These are phyloP conservation scores for Pestalotiopsis sp. DNA, from an alignment of 2,329 filamentous ascomycete species.

Conservation along the genomic window DNA sequence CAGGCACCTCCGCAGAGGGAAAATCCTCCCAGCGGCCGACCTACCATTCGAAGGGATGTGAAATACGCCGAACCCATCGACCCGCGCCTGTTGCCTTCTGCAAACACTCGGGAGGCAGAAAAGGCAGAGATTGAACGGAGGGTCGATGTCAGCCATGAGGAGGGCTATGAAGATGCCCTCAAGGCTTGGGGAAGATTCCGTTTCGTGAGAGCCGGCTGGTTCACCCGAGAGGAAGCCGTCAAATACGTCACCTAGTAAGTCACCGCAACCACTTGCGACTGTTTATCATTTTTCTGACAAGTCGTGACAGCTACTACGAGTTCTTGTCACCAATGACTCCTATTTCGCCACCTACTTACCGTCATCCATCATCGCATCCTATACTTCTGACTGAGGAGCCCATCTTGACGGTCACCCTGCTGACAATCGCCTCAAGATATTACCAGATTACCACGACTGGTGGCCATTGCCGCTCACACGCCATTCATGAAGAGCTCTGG, in stretches of 20 bases:
- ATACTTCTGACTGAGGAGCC: constrained; percentile 88
- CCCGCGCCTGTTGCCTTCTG: constrained; percentile 28
- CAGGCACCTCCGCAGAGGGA: constrained; percentile 24
- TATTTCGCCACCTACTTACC: constrained; percentile 89
- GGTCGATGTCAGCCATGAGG: constrained; percentile 47
- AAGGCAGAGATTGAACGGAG: constrained; percentile 45
- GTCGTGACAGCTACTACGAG: constrained; percentile 73
- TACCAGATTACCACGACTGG: constrained; percentile 79
- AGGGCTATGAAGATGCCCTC: constrained; percentile 70
- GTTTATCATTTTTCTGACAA: neutral
- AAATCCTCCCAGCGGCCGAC: constrained; percentile 18
- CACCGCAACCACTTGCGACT: constrained; percentile 7
- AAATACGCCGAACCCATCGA: constrained; percentile 35
- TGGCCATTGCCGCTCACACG: constrained; percentile 80
- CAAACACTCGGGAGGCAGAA: constrained; percentile 23
- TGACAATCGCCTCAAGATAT: constrained; percentile 90
- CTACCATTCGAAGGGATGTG: constrained; percentile 18
- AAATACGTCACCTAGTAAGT: constrained; percentile 89
- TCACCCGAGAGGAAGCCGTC: constrained; percentile 90
- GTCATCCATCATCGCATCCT: constrained; percentile 76
- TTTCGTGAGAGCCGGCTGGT: constrained; percentile 96
- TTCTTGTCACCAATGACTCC: constrained; percentile 91
- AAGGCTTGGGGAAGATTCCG: constrained; percentile 89
- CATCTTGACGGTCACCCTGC: constrained; percentile 85
- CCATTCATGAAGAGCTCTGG: constrained; percentile 96